Evolutionary conservation across 2,329 filamentous ascomycete species (phyloP).

Genomic region (Fusarium albidum): DNA sequence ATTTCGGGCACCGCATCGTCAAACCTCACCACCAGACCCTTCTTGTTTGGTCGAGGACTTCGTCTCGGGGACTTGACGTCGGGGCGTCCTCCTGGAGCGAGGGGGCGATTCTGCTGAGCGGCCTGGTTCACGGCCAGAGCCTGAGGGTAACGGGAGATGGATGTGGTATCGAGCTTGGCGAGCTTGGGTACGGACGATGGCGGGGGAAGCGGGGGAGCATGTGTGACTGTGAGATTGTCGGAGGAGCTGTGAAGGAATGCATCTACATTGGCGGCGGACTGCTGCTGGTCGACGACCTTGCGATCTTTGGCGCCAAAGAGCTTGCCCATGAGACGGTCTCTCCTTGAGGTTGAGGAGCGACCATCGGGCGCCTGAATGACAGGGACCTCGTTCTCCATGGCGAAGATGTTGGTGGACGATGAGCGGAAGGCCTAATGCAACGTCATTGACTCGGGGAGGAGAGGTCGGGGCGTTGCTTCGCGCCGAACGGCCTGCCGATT

Average conservation of each 20-base stretch:
- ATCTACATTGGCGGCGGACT: constrained; percentile 59
- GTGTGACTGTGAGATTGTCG: constrained; percentile 63
- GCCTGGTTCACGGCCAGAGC: constrained; percentile 56
- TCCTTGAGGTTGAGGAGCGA: constrained; percentile 54
- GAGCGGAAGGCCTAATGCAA: constrained; percentile 31
- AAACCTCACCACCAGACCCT: constrained; percentile 79
- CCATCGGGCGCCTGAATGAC: constrained; percentile 49
- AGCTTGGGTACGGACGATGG: constrained; percentile 56
- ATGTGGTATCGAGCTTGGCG: constrained; percentile 64
- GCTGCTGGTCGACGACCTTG: constrained; percentile 47
- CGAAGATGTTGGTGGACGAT: constrained; percentile 27
- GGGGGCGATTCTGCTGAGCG: constrained; percentile 54
- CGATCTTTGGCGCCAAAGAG: constrained; percentile 61
- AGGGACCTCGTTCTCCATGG: constrained; percentile 57
- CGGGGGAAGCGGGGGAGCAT: constrained; percentile 56
- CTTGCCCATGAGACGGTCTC: constrained; percentile 70
- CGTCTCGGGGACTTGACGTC: constrained; percentile 53
- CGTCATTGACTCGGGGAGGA: constrained; percentile 42
- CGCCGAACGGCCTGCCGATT: constrained; percentile 23
- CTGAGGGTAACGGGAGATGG: constrained; percentile 64
- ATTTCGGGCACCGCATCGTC: constrained; percentile 76
- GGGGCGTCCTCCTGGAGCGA: constrained; percentile 46
- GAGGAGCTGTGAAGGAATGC: constrained; percentile 66
- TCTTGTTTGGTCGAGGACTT: constrained; percentile 61
- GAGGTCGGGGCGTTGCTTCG: constrained; percentile 23